These are phyloP conservation scores for Lentinula sp. DNA, from an alignment of 768 basidiomycete species.

Conservation along the genomic window DNA sequence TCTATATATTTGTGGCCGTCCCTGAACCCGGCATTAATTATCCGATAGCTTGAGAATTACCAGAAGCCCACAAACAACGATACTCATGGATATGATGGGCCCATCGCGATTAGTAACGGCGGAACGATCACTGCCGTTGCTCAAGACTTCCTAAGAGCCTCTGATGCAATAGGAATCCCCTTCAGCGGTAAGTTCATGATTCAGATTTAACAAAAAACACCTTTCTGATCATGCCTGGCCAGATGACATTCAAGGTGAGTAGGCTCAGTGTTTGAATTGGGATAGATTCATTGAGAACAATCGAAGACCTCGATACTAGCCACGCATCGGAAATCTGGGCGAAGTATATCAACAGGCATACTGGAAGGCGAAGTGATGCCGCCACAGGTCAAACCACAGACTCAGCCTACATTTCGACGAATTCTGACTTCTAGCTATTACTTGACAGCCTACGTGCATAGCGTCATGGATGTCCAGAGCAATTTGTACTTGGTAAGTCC, in stretches of 20 bases:
- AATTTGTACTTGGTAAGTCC: constrained; percentile 47
- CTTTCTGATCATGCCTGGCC: neutral
- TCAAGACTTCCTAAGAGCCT: constrained; percentile 63
- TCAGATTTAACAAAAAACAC: neutral
- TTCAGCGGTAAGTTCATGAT: constrained; percentile 47
- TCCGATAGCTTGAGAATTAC: constrained; percentile 61
- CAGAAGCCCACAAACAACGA: constrained; percentile 67
- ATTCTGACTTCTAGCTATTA: neutral
- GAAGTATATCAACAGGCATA: constrained; percentile 72
- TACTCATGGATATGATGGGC: constrained; percentile 66
- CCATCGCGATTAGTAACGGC: constrained; percentile 70
- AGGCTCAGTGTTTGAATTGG: neutral
- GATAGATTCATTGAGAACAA: neutral
- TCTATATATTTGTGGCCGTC: neutral
- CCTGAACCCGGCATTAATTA: neutral
- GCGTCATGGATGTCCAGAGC: constrained; percentile 61
- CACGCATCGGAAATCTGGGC: constrained; percentile 71
- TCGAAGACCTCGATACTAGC: constrained; percentile 46
- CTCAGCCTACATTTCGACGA: neutral
- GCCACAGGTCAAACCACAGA: constrained; percentile 44
- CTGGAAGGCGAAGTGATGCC: constrained; percentile 66
- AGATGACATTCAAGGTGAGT: constrained; percentile 60
- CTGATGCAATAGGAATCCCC: constrained; percentile 55
- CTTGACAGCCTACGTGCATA: constrained; percentile 55
- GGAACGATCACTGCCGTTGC: constrained; percentile 58